Evolutionary conservation across 2,329 filamentous ascomycete genomes (phyloP).

Genomic region (Emericellopsis atlantica): DNA sequence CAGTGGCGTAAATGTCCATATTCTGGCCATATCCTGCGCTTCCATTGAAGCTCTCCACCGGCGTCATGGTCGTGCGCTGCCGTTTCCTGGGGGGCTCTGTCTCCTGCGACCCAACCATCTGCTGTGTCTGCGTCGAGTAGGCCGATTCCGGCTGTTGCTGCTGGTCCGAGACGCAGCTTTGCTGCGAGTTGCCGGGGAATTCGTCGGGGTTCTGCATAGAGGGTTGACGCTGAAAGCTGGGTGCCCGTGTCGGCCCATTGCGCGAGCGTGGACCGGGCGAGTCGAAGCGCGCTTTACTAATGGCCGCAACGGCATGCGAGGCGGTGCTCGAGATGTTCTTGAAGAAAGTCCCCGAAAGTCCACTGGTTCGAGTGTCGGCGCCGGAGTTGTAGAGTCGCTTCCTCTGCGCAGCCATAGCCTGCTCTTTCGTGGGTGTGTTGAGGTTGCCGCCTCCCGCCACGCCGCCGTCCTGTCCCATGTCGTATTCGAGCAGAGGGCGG

Average conservation of each 20-base stretch:
- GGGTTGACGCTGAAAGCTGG: conserved; percentile 59
- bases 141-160: conserved; percentile 60
- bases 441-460: conserved; percentile 60
- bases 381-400: conserved; percentile 74
- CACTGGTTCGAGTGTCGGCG: conserved; percentile 55
- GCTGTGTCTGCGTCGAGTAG: conserved; percentile 46
- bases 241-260: conserved; percentile 51
- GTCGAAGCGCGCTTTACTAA: conserved; percentile 91
- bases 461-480: conserved; percentile 66
- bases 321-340: conserved; percentile 92
- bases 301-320: conserved; percentile 84
- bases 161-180: conserved; percentile 68
- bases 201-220: conserved; percentile 60
- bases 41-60: conserved; percentile 40
- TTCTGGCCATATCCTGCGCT: conserved; percentile 29
- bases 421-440: conserved; percentile 95
- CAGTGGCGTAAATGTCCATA: conserved; percentile 27
- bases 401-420: conserved; percentile 90
- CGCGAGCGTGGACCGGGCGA: conserved; percentile 62
- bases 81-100: conserved; percentile 76
- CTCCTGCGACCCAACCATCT: conserved; percentile 29
- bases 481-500: conserved; percentile 64
- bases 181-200: conserved; percentile 65
- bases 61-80: conserved; percentile 43
- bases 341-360: conserved; percentile 79